A percentile compares a stretch with the other conserved stretches of the same genome.
phyloP scores from a whole-genome alignment of 1,284 basidiomycete genomes.

The Trichosporon inkin region DNA sequence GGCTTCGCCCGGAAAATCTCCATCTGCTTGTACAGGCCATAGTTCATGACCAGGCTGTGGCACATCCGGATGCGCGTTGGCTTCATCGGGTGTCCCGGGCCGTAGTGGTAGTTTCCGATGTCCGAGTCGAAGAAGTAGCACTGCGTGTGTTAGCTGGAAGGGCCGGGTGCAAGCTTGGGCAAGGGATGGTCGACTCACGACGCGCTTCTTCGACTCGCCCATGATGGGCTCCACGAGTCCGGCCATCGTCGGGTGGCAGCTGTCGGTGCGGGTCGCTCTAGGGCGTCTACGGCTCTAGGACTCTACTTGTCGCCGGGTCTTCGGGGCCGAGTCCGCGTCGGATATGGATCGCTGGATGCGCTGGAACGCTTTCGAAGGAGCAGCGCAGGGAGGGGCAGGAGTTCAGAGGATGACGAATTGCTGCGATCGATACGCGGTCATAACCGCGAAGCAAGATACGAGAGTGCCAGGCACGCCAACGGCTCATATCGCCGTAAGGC shows the following conservation, averaged over 20 bases:
- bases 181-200: constrained; percentile 57
- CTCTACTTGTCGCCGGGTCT: too few relatives aligned
- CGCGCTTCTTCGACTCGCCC: constrained; percentile 78
- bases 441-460: neutral
- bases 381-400: neutral
- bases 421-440: neutral
- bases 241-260: constrained; percentile 13
- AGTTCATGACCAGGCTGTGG: constrained; percentile 99
- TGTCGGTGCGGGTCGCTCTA: neutral
- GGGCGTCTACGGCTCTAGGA: too few relatives aligned
- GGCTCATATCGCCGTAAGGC: constrained; percentile 14
- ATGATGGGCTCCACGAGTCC: constrained; percentile 61
- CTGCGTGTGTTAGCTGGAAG: constrained; percentile 51
- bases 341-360: neutral
- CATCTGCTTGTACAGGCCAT: constrained; percentile 95
- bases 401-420: constrained; percentile 7
- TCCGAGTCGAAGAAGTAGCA: constrained; percentile 99
- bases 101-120: constrained; percentile 97
- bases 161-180: neutral
- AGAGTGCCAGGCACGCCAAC: constrained; percentile 1
- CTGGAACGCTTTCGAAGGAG: neutral
- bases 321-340: neutral
- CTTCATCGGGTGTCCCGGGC: constrained; percentile 77
- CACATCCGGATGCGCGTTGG: constrained; percentile 98
- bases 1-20: constrained; percentile 98